Conservation (phyloP, 805 yeast species). For the Metschnikowia drakensbergensis region DNA sequence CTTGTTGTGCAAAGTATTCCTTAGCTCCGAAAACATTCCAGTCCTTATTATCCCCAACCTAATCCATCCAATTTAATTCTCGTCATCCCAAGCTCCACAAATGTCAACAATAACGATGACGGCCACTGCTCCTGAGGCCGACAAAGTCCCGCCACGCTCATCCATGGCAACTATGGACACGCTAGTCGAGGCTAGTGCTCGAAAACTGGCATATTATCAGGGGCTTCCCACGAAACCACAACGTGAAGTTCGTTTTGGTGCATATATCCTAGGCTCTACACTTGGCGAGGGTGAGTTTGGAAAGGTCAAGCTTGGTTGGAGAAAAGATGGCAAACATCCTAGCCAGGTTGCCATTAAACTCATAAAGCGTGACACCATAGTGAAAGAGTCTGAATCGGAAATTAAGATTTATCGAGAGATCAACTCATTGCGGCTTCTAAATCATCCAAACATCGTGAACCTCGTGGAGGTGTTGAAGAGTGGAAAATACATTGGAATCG, state of each 20-base stretch:
- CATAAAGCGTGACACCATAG: conserved; percentile 83
- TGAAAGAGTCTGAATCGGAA: conserved; percentile 80
- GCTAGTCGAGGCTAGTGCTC: not conserved
- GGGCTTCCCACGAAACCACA: conserved; percentile 22
- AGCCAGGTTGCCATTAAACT: conserved; percentile 91
- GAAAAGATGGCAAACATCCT: conserved; percentile 73
- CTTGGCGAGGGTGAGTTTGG: conserved; percentile 98
- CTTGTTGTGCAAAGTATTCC: not conserved
- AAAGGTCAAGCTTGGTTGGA: conserved; percentile 94
- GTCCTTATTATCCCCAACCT: too few species aligned
- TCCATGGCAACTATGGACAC: not conserved
- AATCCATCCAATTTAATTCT: not conserved
- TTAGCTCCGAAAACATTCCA: not conserved
- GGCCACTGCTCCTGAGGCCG: conserved; percentile 3
- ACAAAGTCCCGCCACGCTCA: conserved; percentile 2
- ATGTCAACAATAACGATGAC: conserved; percentile 5
- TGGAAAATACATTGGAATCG: conserved; percentile 94
- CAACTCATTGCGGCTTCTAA: conserved; percentile 77
- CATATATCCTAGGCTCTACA: conserved; percentile 86
- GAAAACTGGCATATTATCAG: not conserved
- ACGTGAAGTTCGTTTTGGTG: conserved; percentile 81
- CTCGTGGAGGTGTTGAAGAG: conserved; percentile 90
- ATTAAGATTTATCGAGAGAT: conserved; percentile 90
- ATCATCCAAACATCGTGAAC: conserved; percentile 91
- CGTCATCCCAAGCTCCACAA: too few species aligned